Base-by-base conservation (phyloP, 805 yeast genomes). In the Wickerhamiella azymoides region DNA sequence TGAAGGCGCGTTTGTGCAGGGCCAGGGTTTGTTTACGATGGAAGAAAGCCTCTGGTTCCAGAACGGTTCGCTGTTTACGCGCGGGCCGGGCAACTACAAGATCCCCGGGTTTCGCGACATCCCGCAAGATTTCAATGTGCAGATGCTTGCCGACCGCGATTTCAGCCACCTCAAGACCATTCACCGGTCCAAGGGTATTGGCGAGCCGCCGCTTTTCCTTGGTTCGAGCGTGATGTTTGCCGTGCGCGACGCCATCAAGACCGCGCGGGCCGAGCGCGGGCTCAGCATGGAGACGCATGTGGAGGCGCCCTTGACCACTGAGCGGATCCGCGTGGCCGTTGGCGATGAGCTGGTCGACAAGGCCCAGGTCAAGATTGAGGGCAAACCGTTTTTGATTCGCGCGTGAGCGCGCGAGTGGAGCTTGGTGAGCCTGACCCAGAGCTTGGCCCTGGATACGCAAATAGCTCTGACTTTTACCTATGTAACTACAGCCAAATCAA, bases 1-100 rank as follows among this genome's bases (percentile, higher is more conserved):
- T 33, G 74, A 70, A 51, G 74, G 74, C 32, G 74, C 73, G 0
- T 70, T 64, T 49, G 62, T 70, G 10, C 74, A 70, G 55, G 74
- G 74, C 19, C 69, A 69, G 59, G 74, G 74, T 4, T 60, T 70
- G 25, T 70, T 66, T 51, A 70, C 74, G 1, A 65, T 70, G 53
- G 74, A 70, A 48, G 73, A 70, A 51, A 65, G 71, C 1, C 52
- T 70, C 39, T 70, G 74, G 73, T 54, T 68, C 37, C 62, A 63
- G 43, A 64, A 61, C 28, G 72, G 73, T 18, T 56, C 64, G 1
- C 52, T 70, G 27, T 62, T 67, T 47, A 70, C 74, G 0, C 58
- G 71, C 17, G 74, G 74, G 1, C 74, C 74, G 11, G 74, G 74
- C 18, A 64, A 65, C 27, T 70, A 70, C 54, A 70, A 70, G 62